Percentiles rank a stretch among this genome's conserved stretches.
These are phyloP conservation scores for Suillus lakei DNA, from an alignment of 768 basidiomycete genomes.

Conservation along the genomic window DNA sequence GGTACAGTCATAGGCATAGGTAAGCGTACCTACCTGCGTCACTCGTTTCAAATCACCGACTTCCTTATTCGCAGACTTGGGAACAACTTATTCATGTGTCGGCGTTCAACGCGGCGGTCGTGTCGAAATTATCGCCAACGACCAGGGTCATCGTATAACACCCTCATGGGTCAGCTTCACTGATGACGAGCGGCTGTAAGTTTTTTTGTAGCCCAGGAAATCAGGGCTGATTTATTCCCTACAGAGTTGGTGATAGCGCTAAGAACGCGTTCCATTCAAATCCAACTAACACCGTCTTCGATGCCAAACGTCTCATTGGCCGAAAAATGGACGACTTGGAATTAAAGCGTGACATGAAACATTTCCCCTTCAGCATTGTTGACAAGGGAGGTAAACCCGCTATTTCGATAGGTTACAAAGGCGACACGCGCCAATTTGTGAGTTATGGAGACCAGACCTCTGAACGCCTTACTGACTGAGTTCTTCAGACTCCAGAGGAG, in stretches of 20 bases:
- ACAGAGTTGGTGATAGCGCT: constrained; percentile 86
- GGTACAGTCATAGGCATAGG: constrained; percentile 95
- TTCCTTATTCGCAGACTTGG: constrained; percentile 64
- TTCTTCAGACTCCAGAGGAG: constrained; percentile 84
- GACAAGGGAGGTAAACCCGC: constrained; percentile 82
- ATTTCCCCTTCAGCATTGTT: constrained; percentile 83
- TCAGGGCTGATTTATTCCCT: neutral
- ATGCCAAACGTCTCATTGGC: constrained; percentile 95
- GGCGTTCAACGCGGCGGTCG: constrained; percentile 87
- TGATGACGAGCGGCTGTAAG: constrained; percentile 74
- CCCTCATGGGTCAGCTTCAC: constrained; percentile 86
- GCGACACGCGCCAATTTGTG: constrained; percentile 83
- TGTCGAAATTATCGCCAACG: constrained; percentile 90
- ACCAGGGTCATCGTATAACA: constrained; percentile 89
- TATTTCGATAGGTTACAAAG: constrained; percentile 79
- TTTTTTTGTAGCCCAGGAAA: neutral
- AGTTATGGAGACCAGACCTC: constrained; percentile 34
- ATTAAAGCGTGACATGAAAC: constrained; percentile 82
- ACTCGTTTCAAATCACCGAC: constrained; percentile 14
- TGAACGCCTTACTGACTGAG: neutral
- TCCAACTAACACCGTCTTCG: constrained; percentile 93
- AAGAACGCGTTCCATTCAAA: constrained; percentile 96
- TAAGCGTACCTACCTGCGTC: constrained; percentile 38
- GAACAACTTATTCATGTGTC: constrained; percentile 97
- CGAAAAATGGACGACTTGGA: constrained; percentile 83